Percentiles rank a stretch among this genome's conserved stretches.
Conservation (phyloP, 768 basidiomycete genomes). For the Leccinellum luteum region DNA sequence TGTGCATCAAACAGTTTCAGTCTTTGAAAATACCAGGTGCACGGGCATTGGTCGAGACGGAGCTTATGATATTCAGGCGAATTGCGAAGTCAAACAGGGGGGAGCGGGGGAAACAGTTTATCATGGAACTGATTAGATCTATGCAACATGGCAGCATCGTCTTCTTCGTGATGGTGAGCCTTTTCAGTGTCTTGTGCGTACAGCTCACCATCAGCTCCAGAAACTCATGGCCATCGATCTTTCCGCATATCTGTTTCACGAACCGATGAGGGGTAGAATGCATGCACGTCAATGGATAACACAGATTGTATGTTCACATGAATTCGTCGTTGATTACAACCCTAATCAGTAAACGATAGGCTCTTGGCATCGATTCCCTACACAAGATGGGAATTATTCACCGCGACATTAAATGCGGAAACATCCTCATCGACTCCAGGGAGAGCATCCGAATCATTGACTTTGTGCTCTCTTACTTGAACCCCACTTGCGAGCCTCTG, state of each 20-base stretch:
- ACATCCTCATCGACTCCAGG: slow-evolving; percentile 51
- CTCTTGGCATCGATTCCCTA: slow-evolving; percentile 39
- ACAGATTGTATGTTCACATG: slow-evolving; percentile 35
- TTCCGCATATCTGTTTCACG: slow-evolving; percentile 24
- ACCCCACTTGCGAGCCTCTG: slow-evolving; percentile 9
- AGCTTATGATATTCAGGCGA: slow-evolving; percentile 36
- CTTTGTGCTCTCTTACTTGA: slow-evolving; percentile 36
- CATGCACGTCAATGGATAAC: slow-evolving; percentile 40
- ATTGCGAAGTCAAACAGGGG: slow-evolving; percentile 24
- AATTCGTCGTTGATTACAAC: neutral
- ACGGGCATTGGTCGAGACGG: slow-evolving; percentile 23
- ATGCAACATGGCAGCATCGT: slow-evolving; percentile 31
- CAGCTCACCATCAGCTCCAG: slow-evolving; percentile 22
- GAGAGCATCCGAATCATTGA: slow-evolving; percentile 42
- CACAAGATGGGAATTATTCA: slow-evolving; percentile 64
- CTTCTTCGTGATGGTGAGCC: slow-evolving; percentile 41
- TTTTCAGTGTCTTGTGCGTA: neutral
- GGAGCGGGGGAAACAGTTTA: slow-evolving; percentile 30
- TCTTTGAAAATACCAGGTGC: slow-evolving; percentile 9
- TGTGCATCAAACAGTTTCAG: slow-evolving; percentile 41
- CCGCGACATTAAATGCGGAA: slow-evolving; percentile 67
- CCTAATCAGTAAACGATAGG: slow-evolving; percentile 21
- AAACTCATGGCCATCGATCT: slow-evolving; percentile 42
- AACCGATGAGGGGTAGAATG: slow-evolving; percentile 20
- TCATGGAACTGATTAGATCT: slow-evolving; percentile 39